A percentile compares a stretch with the other conserved stretches of the same genome.
Conservation (phyloP, 2,329 filamentous ascomycete species). For the Ascochyta clinopodiicola region DNA sequence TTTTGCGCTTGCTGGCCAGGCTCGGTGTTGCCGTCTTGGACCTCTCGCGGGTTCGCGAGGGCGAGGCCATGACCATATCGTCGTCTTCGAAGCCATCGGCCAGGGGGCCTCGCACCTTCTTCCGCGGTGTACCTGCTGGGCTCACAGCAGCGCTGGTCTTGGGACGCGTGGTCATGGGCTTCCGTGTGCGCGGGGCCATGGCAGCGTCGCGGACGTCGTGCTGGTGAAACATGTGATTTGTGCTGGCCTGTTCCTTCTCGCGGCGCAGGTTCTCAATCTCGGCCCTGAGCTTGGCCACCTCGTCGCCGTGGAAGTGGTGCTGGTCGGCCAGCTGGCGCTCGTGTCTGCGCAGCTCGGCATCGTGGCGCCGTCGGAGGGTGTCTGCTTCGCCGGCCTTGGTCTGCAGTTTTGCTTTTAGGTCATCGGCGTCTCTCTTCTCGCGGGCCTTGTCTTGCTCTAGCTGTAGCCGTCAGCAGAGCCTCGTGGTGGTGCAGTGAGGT, state of each 20-base stretch:
- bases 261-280: conserved; percentile 69
- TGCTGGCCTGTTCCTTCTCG: conserved; percentile 69
- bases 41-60: conserved; percentile 57
- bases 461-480: conserved; percentile 35
- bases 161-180: conserved; percentile 29
- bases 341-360: conserved; percentile 67
- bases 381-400: conserved; percentile 73
- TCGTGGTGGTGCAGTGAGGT: not conserved
- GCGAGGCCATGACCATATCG: conserved; percentile 63
- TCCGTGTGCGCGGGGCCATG: conserved; percentile 50
- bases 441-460: conserved; percentile 53
- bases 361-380: conserved; percentile 75
- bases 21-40: conserved; percentile 66
- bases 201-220: conserved; percentile 71
- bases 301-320: conserved; percentile 69
- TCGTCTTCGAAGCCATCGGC: conserved; percentile 80
- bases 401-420: conserved; percentile 49
- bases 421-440: conserved; percentile 24
- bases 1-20: conserved; percentile 70
- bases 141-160: conserved; percentile 30
- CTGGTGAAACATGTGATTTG: conserved; percentile 74
- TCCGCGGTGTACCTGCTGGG: conserved; percentile 65
- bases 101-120: conserved; percentile 61
- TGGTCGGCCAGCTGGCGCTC: conserved; percentile 68
- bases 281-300: conserved; percentile 67